phyloP scores from a whole-genome alignment of 306 rosid species.

The Neltuma alba region DNA sequence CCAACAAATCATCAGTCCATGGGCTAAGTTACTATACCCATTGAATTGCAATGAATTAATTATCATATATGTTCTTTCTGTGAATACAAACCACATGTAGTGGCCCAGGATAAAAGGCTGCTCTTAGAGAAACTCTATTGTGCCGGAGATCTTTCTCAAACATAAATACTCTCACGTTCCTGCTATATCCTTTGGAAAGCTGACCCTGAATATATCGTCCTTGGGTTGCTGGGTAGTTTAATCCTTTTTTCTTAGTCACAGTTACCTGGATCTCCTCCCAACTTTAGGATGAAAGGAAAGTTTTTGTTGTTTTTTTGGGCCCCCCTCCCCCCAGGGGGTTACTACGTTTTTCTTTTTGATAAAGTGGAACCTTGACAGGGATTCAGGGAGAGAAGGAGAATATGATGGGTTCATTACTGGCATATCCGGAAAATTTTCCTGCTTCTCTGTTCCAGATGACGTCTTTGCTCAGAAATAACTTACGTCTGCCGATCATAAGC shows the following conservation, averaged over 20 bases:
- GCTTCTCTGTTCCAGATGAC: background rate
- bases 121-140: background rate
- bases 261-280: background rate
- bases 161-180: background rate
- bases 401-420: background rate
- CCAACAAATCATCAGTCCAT: background rate
- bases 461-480: background rate
- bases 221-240: background rate
- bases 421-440: conserved; percentile 9
- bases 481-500: background rate
- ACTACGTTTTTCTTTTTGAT: too few relatives aligned
- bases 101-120: background rate
- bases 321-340: too few relatives aligned
- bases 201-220: conserved; percentile 6
- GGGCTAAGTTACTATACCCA: background rate
- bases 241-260: background rate
- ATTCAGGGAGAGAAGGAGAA: background rate
- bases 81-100: background rate
- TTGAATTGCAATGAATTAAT: background rate
- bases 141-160: background rate
- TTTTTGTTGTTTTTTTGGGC: too few relatives aligned
- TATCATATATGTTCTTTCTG: background rate
- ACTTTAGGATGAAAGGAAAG: background rate
- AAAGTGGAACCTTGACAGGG: background rate
- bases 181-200: background rate